phyloP scores from a whole-genome alignment of 805 yeast species.

The Ogataea nitratoaversa region DNA sequence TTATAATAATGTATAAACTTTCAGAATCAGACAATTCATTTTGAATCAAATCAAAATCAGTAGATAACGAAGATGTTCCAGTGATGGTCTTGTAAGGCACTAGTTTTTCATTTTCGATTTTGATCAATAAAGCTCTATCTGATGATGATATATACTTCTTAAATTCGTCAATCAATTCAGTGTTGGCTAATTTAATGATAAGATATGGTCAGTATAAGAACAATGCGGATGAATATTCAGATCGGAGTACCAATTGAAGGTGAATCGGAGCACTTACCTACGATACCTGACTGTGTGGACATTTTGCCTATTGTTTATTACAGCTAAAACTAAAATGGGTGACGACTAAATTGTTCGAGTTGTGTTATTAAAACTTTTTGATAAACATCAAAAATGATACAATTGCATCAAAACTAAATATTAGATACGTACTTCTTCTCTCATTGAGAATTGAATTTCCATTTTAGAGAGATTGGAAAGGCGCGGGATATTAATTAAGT shows the following conservation, averaged over 20 bases:
- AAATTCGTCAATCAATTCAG: slow-evolving; percentile 42
- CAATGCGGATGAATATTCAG: slow-evolving; percentile 15
- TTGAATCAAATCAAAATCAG: slow-evolving; percentile 35
- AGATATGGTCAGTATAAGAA: slow-evolving; percentile 7
- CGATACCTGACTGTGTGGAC: slow-evolving; percentile 68
- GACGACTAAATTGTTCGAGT: too few relatives aligned
- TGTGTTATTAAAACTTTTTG: too few relatives aligned
- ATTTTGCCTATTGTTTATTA: too few relatives aligned
- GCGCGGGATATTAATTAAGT: too few relatives aligned
- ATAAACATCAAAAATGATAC: too few relatives aligned
- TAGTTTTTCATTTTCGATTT: slow-evolving; percentile 28
- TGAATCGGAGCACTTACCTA: slow-evolving; percentile 26
- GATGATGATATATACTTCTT: slow-evolving; percentile 34
- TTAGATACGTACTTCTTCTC: too few relatives aligned
- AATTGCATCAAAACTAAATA: too few relatives aligned
- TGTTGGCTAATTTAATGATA: slow-evolving; percentile 28
- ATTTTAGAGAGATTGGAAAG: too few relatives aligned
- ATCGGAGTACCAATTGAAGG: not conserved
- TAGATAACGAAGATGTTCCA: slow-evolving; percentile 27
- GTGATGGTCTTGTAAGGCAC: slow-evolving; percentile 31
- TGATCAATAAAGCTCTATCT: slow-evolving; percentile 27
- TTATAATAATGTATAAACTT: slow-evolving; percentile 50
- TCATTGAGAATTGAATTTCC: too few relatives aligned
- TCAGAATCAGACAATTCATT: slow-evolving; percentile 30
- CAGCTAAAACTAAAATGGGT: too few relatives aligned